A percentile compares a stretch with the other conserved stretches of the same genome.
phyloP scores from a whole-genome alignment of 805 yeast genomes.

The Torulaspora quercuum region DNA sequence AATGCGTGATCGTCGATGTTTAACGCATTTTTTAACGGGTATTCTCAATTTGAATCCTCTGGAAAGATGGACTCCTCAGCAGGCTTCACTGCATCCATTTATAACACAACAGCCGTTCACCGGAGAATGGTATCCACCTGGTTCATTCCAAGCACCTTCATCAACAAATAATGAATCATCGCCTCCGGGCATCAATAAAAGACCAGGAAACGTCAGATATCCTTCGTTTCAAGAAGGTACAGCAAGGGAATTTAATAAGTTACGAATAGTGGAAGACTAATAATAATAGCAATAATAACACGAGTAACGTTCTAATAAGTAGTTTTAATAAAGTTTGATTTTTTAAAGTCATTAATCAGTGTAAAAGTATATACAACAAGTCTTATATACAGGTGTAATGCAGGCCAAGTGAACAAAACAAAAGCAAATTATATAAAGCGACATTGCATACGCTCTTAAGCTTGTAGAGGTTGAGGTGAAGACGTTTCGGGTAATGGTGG shows the following conservation, averaged over 20 bases:
- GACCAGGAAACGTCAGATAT: slow-evolving; percentile 13
- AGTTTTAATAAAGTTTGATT: slow-evolving; percentile 4
- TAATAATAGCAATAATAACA: slow-evolving; percentile 1
- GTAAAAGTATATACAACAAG: slow-evolving; percentile 4
- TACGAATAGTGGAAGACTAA: slow-evolving; percentile 21
- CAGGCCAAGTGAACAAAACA: slow-evolving; percentile 7
- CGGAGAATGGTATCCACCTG: slow-evolving; percentile 55
- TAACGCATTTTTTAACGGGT: slow-evolving; percentile 75
- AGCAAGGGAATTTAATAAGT: slow-evolving; percentile 22
- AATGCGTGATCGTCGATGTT: slow-evolving; percentile 62
- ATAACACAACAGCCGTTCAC: slow-evolving; percentile 58
- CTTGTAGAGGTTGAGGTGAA: slow-evolving; percentile 37
- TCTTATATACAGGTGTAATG: slow-evolving; percentile 17
- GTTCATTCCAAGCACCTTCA: slow-evolving; percentile 25
- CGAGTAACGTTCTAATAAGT: too few relatives aligned
- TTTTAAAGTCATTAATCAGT: slow-evolving; percentile 8
- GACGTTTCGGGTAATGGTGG: slow-evolving; percentile 50
- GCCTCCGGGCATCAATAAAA: slow-evolving; percentile 9
- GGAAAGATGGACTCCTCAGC: slow-evolving; percentile 96
- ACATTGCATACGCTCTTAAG: too few relatives aligned
- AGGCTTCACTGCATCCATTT: slow-evolving; percentile 89
- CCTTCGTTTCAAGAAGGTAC: slow-evolving; percentile 23
- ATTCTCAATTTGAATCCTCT: slow-evolving; percentile 82
- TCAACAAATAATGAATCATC: slow-evolving; percentile 1
- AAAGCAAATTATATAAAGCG: too few relatives aligned